These are phyloP conservation scores for Beauveria sp. DNA, from an alignment of 2,329 filamentous ascomycete genomes.

Conservation along the genomic window DNA sequence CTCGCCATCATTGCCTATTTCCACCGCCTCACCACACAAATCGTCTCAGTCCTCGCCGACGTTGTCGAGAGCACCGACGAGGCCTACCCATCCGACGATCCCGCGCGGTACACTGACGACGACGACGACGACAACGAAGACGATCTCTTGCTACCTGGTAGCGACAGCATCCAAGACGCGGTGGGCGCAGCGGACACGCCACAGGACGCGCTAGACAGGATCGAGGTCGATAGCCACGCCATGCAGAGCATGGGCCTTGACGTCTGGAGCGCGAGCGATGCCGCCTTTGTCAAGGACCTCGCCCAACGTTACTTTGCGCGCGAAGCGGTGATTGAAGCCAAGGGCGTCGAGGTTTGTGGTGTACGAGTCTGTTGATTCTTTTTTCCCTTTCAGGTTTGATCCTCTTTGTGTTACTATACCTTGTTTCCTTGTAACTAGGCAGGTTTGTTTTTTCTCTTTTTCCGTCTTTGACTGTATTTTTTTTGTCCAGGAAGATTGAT, in stretches of 20 bases:
- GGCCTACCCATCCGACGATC: slow-evolving; percentile 25
- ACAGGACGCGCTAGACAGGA: slow-evolving; percentile 17
- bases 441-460: not conserved
- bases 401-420: not conserved
- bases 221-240: slow-evolving; percentile 56
- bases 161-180: slow-evolving; percentile 21
- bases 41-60: slow-evolving; percentile 55
- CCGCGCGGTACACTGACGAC: slow-evolving; percentile 15
- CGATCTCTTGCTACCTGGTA: slow-evolving; percentile 19
- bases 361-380: slow-evolving; percentile 53
- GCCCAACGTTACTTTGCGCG: slow-evolving; percentile 59
- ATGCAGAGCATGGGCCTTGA: slow-evolving; percentile 69
- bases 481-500: too few species aligned
- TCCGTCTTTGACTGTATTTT: too few species aligned
- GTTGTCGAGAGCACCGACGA: slow-evolving; percentile 45
- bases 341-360: slow-evolving; percentile 68
- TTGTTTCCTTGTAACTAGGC: not conserved
- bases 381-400: not conserved
- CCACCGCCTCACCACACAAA: slow-evolving; percentile 62
- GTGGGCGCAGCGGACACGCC: not conserved
- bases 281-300: slow-evolving; percentile 58
- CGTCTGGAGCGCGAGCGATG: slow-evolving; percentile 65
- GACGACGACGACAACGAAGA: slow-evolving; percentile 28
- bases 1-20: slow-evolving; percentile 75
- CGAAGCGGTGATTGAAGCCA: slow-evolving; percentile 55